Conservation (phyloP, 257 asterid species). For the Solanum raphanifolium region DNA sequence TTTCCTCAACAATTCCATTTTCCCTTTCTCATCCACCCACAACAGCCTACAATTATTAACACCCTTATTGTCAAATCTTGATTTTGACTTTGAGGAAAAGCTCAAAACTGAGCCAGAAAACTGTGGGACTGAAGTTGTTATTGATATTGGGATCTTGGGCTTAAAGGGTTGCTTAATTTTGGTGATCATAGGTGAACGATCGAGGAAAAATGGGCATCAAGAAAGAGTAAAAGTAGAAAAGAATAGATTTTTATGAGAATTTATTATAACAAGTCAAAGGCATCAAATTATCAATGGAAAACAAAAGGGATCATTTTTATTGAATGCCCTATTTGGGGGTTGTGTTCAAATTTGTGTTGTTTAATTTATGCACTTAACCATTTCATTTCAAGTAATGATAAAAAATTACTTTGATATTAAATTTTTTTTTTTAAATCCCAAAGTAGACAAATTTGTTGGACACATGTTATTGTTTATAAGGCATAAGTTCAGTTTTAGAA, state of each 20-base stretch:
- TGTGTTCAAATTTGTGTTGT: not conserved
- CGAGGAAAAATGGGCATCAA: not conserved
- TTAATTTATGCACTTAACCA: too few relatives aligned
- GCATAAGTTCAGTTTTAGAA: not conserved
- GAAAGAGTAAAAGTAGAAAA: not conserved
- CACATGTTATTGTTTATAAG: not conserved
- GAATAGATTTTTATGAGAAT: not conserved
- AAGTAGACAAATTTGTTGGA: not conserved
- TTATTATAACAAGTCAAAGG: not conserved
- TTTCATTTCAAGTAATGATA: not conserved
- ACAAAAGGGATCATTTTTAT: not conserved
- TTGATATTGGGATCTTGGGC: slow-evolving; percentile 18
- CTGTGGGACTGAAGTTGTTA: slow-evolving; percentile 18
- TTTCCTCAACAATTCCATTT: slow-evolving; percentile 43
- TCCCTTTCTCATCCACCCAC: slow-evolving; percentile 31
- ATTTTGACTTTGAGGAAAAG: slow-evolving; percentile 18
- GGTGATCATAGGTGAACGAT: slow-evolving; percentile 38
- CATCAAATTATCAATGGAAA: not conserved
- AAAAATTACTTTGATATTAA: not conserved
- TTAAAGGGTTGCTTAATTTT: slow-evolving; percentile 33
- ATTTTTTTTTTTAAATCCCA: too few relatives aligned
- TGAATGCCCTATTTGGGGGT: not conserved
- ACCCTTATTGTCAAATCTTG: slow-evolving; percentile 7
- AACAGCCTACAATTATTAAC: slow-evolving; percentile 15
- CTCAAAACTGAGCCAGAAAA: slow-evolving; percentile 21